Evolutionary conservation across 2,329 filamentous ascomycete genomes (phyloP).

Genomic region (Aspergillus melleus): DNA sequence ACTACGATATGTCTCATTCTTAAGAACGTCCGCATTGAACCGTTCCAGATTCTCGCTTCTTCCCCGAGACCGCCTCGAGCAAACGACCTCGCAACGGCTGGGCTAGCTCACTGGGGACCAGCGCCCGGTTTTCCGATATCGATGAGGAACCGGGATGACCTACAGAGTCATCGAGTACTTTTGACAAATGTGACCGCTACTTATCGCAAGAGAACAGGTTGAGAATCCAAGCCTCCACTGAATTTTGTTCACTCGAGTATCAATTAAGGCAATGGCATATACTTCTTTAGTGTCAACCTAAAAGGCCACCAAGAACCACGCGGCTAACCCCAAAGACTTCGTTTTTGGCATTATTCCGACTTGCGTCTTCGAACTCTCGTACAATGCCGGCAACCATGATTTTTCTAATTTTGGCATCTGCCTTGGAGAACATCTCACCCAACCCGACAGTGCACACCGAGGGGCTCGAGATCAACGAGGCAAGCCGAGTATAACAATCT

Average conservation of each 20-base stretch:
- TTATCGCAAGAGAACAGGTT: too few relatives aligned
- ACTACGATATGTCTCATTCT: too few relatives aligned
- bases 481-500: constrained; percentile 80
- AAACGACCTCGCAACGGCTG: constrained; percentile 27
- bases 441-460: constrained; percentile 69
- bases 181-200: background rate
- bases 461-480: constrained; percentile 72
- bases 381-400: constrained; percentile 84
- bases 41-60: too few relatives aligned
- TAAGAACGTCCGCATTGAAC: too few relatives aligned
- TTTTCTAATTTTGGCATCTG: constrained; percentile 81
- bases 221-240: too few relatives aligned
- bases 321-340: constrained; percentile 86
- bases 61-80: constrained; percentile 25
- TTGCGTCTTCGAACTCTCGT: constrained; percentile 89
- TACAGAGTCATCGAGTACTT: constrained; percentile 22
- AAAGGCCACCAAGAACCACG: constrained; percentile 82
- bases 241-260: too few relatives aligned
- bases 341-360: constrained; percentile 70
- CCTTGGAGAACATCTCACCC: constrained; percentile 85
- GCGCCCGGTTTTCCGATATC: constrained; percentile 43
- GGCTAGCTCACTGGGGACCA: constrained; percentile 32
- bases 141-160: constrained; percentile 44
- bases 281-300: constrained; percentile 46
- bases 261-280: background rate